These are phyloP conservation scores for Brassica rapa DNA, from an alignment of 345 rosid species.

Conservation along the genomic window DNA sequence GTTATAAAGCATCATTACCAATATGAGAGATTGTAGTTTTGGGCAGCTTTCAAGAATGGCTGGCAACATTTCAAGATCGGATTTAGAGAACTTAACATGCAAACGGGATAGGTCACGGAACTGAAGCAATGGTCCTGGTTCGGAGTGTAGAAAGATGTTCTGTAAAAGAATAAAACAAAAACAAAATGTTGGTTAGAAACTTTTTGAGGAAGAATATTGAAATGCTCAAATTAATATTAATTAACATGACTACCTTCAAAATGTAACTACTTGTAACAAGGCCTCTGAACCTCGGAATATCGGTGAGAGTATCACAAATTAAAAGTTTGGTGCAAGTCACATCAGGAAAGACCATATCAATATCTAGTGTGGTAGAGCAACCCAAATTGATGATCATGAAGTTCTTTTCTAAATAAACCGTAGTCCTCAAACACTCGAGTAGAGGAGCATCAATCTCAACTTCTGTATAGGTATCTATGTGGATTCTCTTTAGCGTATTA, in stretches of 20 bases:
- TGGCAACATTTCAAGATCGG: constrained; percentile 6
- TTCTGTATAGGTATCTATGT: not conserved
- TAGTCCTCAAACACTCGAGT: constrained; percentile 1
- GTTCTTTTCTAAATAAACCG: not conserved
- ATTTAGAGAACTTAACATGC: not conserved
- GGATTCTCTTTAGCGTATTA: constrained; percentile 4
- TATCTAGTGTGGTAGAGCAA: constrained; percentile 5
- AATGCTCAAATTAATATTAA: not conserved
- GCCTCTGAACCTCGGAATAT: not conserved
- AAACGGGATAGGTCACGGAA: not conserved
- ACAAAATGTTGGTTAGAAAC: not conserved
- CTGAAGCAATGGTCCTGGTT: not conserved
- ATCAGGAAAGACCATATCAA: not conserved
- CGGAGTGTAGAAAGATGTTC: not conserved
- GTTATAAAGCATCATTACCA: constrained; percentile 6
- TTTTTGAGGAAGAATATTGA: not conserved
- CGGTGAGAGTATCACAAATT: not conserved
- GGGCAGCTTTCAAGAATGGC: constrained; percentile 4
- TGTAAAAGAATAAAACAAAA: not conserved
- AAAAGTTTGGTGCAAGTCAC: not conserved
- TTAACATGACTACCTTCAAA: constrained; percentile 14
- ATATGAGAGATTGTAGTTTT: constrained; percentile 7
- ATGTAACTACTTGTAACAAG: not conserved
- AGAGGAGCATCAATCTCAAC: constrained; percentile 25
- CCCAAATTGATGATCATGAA: not conserved